These are phyloP conservation scores for Casaregolazyma lundiana DNA, from an alignment of 1,139 yeast species.

Conservation along the genomic window DNA sequence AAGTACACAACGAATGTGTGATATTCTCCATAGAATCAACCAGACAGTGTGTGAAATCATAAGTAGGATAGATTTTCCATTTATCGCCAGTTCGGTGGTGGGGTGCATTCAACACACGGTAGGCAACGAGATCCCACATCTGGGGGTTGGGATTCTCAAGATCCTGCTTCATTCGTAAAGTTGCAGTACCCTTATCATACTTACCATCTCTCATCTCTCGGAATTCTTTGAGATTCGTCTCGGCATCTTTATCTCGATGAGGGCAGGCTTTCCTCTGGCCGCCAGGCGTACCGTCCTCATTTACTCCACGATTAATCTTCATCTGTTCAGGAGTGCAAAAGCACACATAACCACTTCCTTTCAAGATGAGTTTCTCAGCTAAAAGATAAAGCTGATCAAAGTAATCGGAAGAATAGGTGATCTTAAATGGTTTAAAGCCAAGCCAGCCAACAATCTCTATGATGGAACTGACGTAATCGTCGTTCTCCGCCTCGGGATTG, in stretches of 20 bases:
- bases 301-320: constrained; percentile 82
- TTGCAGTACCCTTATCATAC: constrained; percentile 87
- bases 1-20: constrained; percentile 90
- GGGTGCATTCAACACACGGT: constrained; percentile 84
- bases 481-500: constrained; percentile 98
- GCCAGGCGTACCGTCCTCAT: constrained; percentile 87
- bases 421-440: constrained; percentile 87
- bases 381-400: constrained; percentile 81
- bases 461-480: constrained; percentile 79
- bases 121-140: constrained; percentile 99
- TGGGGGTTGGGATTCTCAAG: constrained; percentile 90
- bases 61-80: constrained; percentile 98
- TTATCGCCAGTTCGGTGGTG: constrained; percentile 96
- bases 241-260: constrained; percentile 65
- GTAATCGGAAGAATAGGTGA: constrained; percentile 94
- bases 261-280: constrained; percentile 83
- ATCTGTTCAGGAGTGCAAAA: constrained; percentile 92
- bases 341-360: constrained; percentile 82
- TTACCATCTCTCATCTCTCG: constrained; percentile 88
- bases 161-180: constrained; percentile 95
- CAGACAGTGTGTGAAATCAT: constrained; percentile 97
- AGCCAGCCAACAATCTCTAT: constrained; percentile 85
- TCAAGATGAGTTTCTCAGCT: constrained; percentile 71
- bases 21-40: constrained; percentile 97
- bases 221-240: constrained; percentile 73